These are phyloP conservation scores for Mycena venus DNA, from an alignment of 768 basidiomycete genomes.

Conservation along the genomic window DNA sequence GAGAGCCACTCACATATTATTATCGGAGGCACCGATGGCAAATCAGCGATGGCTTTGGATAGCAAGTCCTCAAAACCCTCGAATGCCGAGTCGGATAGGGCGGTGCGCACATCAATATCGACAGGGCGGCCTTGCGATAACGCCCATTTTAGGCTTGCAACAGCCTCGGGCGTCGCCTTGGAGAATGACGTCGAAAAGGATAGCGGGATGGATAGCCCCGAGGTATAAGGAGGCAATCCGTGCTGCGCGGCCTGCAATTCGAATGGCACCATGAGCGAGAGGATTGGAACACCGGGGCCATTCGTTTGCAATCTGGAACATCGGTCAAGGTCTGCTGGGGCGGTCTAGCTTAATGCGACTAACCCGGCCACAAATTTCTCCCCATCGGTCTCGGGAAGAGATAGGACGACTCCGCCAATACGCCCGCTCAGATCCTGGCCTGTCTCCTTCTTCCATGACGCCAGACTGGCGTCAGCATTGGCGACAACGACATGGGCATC, in stretches of 20 bases:
- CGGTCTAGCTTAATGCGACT: conserved; percentile 39
- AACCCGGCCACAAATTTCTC: conserved; percentile 62
- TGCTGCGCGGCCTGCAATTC: conserved; percentile 61
- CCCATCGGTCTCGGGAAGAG: conserved; percentile 58
- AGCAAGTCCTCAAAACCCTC: conserved; percentile 82
- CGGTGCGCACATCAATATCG: conserved; percentile 76
- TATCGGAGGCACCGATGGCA: conserved; percentile 65
- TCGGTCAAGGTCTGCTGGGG: conserved; percentile 30
- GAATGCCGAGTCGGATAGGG: conserved; percentile 65
- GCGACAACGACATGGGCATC: conserved; percentile 75
- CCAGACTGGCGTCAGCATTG: conserved; percentile 54
- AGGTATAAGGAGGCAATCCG: conserved; percentile 53
- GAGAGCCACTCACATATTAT: conserved; percentile 72
- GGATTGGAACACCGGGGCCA: conserved; percentile 51
- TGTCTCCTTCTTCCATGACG: conserved; percentile 67
- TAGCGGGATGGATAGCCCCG: conserved; percentile 57
- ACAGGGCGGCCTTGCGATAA: conserved; percentile 72
- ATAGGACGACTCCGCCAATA: conserved; percentile 69
- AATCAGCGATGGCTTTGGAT: conserved; percentile 67
- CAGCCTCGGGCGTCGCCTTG: conserved; percentile 59
- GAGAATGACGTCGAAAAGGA: conserved; percentile 73
- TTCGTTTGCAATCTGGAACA: conserved; percentile 32
- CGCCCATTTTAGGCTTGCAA: conserved; percentile 75
- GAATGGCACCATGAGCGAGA: conserved; percentile 76
- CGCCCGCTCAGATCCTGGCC: conserved; percentile 60